These are phyloP conservation scores for Phytopythium litorale DNA, from an alignment of 352 stramenopile genomes.

Conservation along the genomic window DNA sequence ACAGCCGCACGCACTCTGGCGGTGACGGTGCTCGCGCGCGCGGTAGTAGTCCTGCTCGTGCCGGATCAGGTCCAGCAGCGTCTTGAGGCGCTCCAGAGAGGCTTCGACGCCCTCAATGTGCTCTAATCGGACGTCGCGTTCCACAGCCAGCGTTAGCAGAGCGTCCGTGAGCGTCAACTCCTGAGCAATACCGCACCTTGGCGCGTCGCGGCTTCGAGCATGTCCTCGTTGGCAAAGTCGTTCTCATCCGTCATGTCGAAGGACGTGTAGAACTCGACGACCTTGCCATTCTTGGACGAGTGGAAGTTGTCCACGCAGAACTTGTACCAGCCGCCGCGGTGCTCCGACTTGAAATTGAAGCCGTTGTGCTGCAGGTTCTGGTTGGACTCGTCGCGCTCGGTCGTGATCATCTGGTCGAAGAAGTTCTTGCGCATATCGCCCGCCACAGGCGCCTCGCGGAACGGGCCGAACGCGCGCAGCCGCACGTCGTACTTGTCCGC, in stretches of 20 bases:
- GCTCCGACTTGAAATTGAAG: constrained; percentile 86
- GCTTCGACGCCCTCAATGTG: constrained; percentile 65
- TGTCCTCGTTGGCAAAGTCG: constrained; percentile 71
- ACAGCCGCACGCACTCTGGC: constrained; percentile 46
- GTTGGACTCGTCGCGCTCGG: constrained; percentile 46
- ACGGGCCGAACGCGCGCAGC: constrained; percentile 70
- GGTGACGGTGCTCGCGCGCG: constrained; percentile 58
- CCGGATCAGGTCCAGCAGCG: constrained; percentile 63
- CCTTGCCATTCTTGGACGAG: constrained; percentile 53
- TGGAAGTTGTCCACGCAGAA: constrained; percentile 82
- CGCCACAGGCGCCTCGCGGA: constrained; percentile 38
- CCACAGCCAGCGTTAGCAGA: background rate
- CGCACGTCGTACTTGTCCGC: constrained; percentile 72
- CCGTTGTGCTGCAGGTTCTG: constrained; percentile 83
- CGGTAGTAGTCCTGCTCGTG: constrained; percentile 82
- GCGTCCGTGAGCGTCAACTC: background rate
- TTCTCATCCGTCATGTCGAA: constrained; percentile 77
- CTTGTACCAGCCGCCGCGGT: constrained; percentile 83
- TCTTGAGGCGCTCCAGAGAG: constrained; percentile 56
- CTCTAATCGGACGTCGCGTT: constrained; percentile 21
- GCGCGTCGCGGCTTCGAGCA: constrained; percentile 56
- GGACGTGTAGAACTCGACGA: constrained; percentile 80
- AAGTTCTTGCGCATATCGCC: constrained; percentile 58
- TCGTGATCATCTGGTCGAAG: constrained; percentile 73
- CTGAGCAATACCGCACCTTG: constrained; percentile 35